Percentiles rank a stretch among this genome's conserved stretches.
phyloP scores from a whole-genome alignment of 2,329 filamentous ascomycete genomes.

The Aspergillaceae sp. region DNA sequence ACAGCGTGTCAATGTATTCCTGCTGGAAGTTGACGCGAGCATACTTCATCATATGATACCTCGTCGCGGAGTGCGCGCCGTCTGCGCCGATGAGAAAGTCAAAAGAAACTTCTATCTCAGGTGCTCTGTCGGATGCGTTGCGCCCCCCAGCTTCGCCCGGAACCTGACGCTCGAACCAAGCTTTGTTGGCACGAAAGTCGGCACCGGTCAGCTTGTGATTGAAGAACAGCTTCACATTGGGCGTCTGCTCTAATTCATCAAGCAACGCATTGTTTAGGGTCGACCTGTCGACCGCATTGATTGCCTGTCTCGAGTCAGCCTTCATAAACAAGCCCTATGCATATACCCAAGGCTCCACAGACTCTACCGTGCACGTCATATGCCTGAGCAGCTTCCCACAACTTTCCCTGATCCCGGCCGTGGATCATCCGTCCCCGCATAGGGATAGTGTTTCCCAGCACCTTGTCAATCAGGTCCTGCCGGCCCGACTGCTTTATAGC shows the following conservation, averaged over 20 bases:
- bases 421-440: slow-evolving; percentile 98
- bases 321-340: not conserved
- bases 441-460: slow-evolving; percentile 72
- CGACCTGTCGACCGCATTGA: slow-evolving; percentile 77
- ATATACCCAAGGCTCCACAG: not conserved
- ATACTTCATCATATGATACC: slow-evolving; percentile 95
- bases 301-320: slow-evolving; percentile 47
- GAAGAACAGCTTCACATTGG: slow-evolving; percentile 88
- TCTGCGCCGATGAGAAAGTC: slow-evolving; percentile 92
- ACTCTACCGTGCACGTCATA: slow-evolving; percentile 77
- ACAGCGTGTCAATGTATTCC: slow-evolving; percentile 90
- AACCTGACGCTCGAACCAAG: slow-evolving; percentile 68
- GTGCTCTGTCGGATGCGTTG: slow-evolving; percentile 38
- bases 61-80: slow-evolving; percentile 82
- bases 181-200: slow-evolving; percentile 68
- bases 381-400: slow-evolving; percentile 71
- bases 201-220: slow-evolving; percentile 87
- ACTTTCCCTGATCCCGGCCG: slow-evolving; percentile 54
- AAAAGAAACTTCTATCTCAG: slow-evolving; percentile 75
- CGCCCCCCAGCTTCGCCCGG: slow-evolving; percentile 22
- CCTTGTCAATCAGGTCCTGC: slow-evolving; percentile 59
- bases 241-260: slow-evolving; percentile 70
- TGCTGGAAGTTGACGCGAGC: slow-evolving; percentile 84
- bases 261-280: slow-evolving; percentile 75
- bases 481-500: slow-evolving; percentile 66